Evolutionary conservation across 2,329 filamentous ascomycete species (phyloP).

Genomic region (Pyrenochaeta sp.): DNA sequence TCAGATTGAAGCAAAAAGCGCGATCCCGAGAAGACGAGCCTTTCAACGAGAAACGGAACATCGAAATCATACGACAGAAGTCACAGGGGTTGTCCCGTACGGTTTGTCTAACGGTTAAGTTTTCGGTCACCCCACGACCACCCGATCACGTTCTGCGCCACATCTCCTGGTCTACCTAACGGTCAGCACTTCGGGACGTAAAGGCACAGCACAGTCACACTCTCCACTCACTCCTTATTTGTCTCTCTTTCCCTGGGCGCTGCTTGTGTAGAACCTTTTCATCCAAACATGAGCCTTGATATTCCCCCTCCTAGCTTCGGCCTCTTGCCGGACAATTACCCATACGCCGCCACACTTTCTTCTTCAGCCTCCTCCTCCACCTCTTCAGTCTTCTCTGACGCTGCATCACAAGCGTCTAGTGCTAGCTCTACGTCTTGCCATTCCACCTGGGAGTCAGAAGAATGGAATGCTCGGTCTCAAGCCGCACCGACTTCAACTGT

Average conservation of each 20-base stretch:
- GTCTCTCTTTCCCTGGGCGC: conserved; percentile 24
- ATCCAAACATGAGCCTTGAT: conserved; percentile 51
- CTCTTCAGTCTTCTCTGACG: conserved; percentile 78
- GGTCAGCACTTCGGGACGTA: conserved; percentile 49
- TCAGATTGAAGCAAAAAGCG: conserved; percentile 22
- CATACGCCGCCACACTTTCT: conserved; percentile 75
- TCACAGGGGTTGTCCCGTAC: conserved; percentile 44
- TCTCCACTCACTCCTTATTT: conserved; percentile 46
- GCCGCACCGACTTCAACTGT: conserved; percentile 30
- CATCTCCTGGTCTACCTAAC: conserved; percentile 45
- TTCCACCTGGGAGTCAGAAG: conserved; percentile 58
- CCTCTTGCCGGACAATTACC: conserved; percentile 54
- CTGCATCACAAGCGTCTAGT: conserved; percentile 73
- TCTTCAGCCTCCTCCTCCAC: conserved; percentile 80
- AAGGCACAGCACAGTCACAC: conserved; percentile 36
- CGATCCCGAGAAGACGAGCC: conserved; percentile 30
- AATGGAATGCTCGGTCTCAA: conserved; percentile 42
- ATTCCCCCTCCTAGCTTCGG: conserved; percentile 44
- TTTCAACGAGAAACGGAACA: conserved; percentile 28
- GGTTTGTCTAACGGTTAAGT: conserved; percentile 52
- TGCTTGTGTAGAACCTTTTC: conserved; percentile 29
- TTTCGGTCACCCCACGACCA: conserved; percentile 53
- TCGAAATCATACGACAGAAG: conserved; percentile 47
- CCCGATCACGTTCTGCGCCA: conserved; percentile 43
- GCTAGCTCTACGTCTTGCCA: conserved; percentile 68